A percentile compares a stretch with the other conserved stretches of the same genome.
Conservation (phyloP, 108 stramenopile species). For the Bacterosira constricta region DNA sequence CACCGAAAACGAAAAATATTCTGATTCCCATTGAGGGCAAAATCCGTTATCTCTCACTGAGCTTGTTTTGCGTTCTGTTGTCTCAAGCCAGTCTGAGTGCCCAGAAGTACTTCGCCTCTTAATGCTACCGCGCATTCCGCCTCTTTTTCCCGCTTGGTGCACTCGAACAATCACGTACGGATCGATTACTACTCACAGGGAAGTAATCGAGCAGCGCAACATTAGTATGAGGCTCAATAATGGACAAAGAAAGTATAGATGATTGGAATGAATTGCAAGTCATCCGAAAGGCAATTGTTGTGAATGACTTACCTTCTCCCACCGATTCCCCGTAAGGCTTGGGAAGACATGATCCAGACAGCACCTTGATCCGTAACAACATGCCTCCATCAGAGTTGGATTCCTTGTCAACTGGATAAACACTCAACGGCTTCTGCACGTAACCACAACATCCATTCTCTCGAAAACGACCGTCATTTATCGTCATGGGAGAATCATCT, state of each 20-base stretch:
- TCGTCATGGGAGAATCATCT: constrained; percentile 58
- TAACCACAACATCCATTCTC: constrained; percentile 93
- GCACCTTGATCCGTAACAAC: constrained; percentile 54
- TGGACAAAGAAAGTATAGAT: too few relatives aligned
- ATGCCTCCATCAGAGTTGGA: constrained; percentile 11
- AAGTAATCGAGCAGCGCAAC: too few relatives aligned
- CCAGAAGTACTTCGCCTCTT: too few relatives aligned
- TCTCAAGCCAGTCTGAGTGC: constrained; percentile 7
- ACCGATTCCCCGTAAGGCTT: constrained; percentile 71
- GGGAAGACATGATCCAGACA: constrained; percentile 75
- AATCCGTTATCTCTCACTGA: constrained; percentile 77
- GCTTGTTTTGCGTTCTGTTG: constrained; percentile 35
- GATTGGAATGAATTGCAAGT: background rate
- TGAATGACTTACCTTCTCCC: constrained; percentile 63
- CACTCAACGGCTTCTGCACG: constrained; percentile 75
- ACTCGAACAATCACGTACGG: constrained; percentile 74
- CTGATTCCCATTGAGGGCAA: constrained; percentile 67
- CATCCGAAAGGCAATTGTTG: background rate
- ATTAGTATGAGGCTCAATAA: too few relatives aligned
- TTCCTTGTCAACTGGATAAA: constrained; percentile 15
- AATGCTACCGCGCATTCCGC: too few relatives aligned
- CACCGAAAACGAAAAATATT: constrained; percentile 49
- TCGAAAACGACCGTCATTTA: constrained; percentile 91
- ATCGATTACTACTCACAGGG: constrained; percentile 55
- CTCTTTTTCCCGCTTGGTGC: constrained; percentile 57